phyloP scores from a whole-genome alignment of 768 basidiomycete species.

The Calocybe indica region DNA sequence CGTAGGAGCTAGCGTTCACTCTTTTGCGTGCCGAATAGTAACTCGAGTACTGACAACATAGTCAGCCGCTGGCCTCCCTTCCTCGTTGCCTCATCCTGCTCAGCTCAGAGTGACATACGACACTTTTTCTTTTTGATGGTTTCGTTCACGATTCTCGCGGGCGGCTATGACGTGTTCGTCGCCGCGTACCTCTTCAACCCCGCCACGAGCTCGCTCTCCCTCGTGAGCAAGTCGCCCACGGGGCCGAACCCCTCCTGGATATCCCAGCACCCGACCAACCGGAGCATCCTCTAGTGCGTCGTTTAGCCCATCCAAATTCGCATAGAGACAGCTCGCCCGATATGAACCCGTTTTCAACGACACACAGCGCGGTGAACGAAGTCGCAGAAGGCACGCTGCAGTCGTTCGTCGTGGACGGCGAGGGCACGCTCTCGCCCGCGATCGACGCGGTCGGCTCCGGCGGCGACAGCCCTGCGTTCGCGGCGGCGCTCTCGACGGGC shows the following conservation, averaged over 20 bases:
- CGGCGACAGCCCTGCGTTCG: conserved; percentile 48
- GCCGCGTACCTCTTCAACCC: conserved; percentile 60
- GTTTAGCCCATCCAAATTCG: neutral
- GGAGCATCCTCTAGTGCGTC: conserved; percentile 56
- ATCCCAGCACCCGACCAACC: conserved; percentile 46
- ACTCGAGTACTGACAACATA: no score
- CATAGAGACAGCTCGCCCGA: no score
- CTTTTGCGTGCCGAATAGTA: no score
- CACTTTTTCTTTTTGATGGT: conserved; percentile 38
- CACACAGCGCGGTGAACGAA: conserved; percentile 55
- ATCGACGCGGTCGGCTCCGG: conserved; percentile 42
- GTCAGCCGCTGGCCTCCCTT: no score
- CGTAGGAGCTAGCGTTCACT: no score
- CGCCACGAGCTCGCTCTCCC: conserved; percentile 37
- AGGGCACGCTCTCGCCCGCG: conserved; percentile 39
- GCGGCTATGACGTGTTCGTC: conserved; percentile 57
- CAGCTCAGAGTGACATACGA: no score
- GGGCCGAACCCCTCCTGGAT: conserved; percentile 60
- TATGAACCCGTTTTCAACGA: neutral
- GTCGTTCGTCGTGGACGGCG: conserved; percentile 42
- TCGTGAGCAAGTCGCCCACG: conserved; percentile 41
- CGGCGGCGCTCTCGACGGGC: conserved; percentile 44
- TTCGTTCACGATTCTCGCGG: conserved; percentile 62
- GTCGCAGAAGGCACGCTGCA: conserved; percentile 42
- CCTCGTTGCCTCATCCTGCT: no score